Percentiles rank a stretch among this genome's conserved stretches.
phyloP scores from a whole-genome alignment of 495 filamentous ascomycete species.

The Gamarada debralockiae region DNA sequence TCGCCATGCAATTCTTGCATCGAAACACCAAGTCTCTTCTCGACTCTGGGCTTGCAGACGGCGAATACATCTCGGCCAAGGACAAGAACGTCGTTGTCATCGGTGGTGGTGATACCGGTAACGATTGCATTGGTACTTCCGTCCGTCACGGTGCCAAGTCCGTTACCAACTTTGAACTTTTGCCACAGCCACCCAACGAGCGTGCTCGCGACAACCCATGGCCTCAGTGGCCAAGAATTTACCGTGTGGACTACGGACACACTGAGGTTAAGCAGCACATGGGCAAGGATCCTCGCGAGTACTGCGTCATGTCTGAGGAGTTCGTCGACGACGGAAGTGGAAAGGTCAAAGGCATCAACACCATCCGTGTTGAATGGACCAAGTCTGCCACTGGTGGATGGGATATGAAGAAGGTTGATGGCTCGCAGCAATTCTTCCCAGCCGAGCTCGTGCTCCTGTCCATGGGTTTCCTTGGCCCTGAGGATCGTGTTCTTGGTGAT shows the following conservation, averaged over 20 bases:
- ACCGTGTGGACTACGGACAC: conserved; percentile 97
- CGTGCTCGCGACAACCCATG: conserved; percentile 97
- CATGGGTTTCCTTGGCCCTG: conserved; percentile 98
- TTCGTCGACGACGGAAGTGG: conserved; percentile 91
- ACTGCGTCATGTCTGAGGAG: conserved; percentile 97
- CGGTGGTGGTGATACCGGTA: conserved; percentile 97
- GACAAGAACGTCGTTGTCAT: conserved; percentile 97
- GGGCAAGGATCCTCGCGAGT: conserved; percentile 97
- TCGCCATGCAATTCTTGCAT: conserved; percentile 98
- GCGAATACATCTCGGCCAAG: conserved; percentile 92
- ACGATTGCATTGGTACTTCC: conserved; percentile 98
- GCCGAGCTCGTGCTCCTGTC: conserved; percentile 94
- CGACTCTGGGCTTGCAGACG: conserved; percentile 84
- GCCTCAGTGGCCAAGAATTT: conserved; percentile 99
- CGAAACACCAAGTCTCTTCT: conserved; percentile 98
- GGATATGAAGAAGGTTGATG: conserved; percentile 99
- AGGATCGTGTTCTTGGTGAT: conserved; percentile 82
- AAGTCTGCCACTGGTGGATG: conserved; percentile 86
- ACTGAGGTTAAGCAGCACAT: conserved; percentile 95
- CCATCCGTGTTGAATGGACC: conserved; percentile 95
- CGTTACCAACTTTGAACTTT: conserved; percentile 95
- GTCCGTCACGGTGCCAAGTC: conserved; percentile 97
- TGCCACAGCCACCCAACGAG: conserved; percentile 91
- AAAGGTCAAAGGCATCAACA: conserved; percentile 95
- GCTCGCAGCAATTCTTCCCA: conserved; percentile 94